Evolutionary conservation across 2,329 filamentous ascomycete genomes (phyloP).

Genomic region (Colletotrichum tamarilloi): DNA sequence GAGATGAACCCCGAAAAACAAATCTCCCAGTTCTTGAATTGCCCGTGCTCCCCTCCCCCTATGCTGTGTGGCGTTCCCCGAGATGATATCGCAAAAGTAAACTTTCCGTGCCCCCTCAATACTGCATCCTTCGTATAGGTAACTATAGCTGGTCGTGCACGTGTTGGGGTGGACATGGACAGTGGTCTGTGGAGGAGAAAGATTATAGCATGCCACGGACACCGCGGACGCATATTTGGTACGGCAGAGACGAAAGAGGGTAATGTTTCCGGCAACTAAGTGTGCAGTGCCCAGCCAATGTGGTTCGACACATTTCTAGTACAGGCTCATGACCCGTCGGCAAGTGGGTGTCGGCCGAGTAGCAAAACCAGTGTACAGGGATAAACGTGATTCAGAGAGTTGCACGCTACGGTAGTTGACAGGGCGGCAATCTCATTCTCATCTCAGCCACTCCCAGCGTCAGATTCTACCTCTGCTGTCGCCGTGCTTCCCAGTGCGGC

Average conservation of each 20-base stretch:
- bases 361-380: background rate
- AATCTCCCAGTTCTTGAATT: background rate
- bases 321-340: background rate
- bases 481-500: background rate
- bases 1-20: background rate
- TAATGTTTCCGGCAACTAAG: background rate
- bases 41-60: background rate
- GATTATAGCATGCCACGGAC: background rate
- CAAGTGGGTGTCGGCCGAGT: conserved; percentile 8
- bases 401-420: background rate
- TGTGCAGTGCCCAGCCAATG: background rate
- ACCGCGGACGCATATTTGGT: background rate
- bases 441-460: conserved; percentile 4
- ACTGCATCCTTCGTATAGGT: background rate
- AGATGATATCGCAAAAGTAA: background rate
- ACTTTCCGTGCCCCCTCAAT: background rate
- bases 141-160: background rate
- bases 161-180: background rate
- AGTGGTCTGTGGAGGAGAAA: no score
- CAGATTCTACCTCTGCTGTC: background rate
- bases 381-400: background rate
- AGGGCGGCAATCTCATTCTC: background rate
- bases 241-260: background rate
- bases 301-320: conserved; percentile 4
- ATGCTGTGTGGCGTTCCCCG: background rate